These are phyloP conservation scores for Cyberlindnera bimundalis DNA, from an alignment of 805 yeast genomes.

Conservation along the genomic window DNA sequence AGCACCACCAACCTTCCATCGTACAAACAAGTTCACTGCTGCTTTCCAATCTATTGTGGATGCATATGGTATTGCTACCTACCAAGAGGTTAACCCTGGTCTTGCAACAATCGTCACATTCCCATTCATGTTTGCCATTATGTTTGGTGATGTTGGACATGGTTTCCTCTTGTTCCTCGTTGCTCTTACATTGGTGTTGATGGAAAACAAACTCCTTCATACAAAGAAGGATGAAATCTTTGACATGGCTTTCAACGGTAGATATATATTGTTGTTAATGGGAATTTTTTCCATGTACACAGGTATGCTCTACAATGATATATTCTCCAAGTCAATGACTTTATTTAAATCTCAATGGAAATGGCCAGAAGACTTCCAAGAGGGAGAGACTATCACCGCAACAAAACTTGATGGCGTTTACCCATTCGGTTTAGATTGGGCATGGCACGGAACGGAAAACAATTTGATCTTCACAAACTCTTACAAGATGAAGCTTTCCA, in stretches of 20 bases:
- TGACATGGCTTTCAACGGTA: conserved; percentile 93
- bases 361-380: conserved; percentile 69
- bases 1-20: conserved; percentile 92
- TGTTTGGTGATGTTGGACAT: conserved; percentile 99
- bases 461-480: conserved; percentile 87
- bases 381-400: conserved; percentile 70
- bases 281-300: conserved; percentile 94
- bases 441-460: conserved; percentile 99
- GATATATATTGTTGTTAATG: conserved; percentile 89
- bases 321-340: conserved; percentile 88
- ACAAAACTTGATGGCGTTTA: conserved; percentile 60
- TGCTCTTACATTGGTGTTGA: conserved; percentile 64
- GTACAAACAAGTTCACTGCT: conserved; percentile 86
- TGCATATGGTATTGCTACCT: conserved; percentile 91
- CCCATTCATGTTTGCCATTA: conserved; percentile 97
- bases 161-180: conserved; percentile 80
- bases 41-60: conserved; percentile 94
- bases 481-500: conserved; percentile 94
- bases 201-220: conserved; percentile 66
- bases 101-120: conserved; percentile 91
- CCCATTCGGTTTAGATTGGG: conserved; percentile 83
- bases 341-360: conserved; percentile 86
- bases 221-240: conserved; percentile 87
- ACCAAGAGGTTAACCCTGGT: conserved; percentile 95
- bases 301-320: conserved; percentile 89